phyloP scores from a whole-genome alignment of 148 eudicot species.

The Rhododendron griersonianum region DNA sequence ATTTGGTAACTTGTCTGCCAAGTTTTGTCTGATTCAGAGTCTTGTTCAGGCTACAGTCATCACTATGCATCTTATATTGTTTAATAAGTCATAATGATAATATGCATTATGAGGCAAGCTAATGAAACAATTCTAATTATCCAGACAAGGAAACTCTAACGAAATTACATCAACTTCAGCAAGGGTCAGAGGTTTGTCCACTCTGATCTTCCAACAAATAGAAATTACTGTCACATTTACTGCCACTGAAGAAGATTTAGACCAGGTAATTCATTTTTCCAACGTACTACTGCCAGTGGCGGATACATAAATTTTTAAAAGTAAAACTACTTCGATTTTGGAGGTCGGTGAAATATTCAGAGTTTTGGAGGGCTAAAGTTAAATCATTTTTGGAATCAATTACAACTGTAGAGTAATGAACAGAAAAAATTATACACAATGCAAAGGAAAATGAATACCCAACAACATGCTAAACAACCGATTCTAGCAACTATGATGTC shows the following conservation, averaged over 20 bases:
- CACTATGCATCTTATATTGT: not conserved
- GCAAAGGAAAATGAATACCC: not conserved
- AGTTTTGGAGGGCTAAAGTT: not conserved
- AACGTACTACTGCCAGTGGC: too few relatives aligned
- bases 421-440: too few relatives aligned
- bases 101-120: not conserved
- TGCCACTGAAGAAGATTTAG: not conserved
- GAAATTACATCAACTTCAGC: not conserved
- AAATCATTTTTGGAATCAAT: not conserved
- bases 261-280: not conserved
- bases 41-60: not conserved
- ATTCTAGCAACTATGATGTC: not conserved
- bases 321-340: not conserved
- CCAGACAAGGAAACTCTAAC: not conserved
- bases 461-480: not conserved
- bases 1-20: not conserved
- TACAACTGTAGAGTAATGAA: not conserved
- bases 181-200: not conserved
- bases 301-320: too few relatives aligned
- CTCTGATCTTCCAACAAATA: not conserved
- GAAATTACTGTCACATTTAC: not conserved
- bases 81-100: not conserved
- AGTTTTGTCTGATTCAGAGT: not conserved
- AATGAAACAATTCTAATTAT: not conserved
- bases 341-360: not conserved